phyloP scores from a whole-genome alignment of 495 filamentous ascomycete genomes.

The Lepraria neglecta region DNA sequence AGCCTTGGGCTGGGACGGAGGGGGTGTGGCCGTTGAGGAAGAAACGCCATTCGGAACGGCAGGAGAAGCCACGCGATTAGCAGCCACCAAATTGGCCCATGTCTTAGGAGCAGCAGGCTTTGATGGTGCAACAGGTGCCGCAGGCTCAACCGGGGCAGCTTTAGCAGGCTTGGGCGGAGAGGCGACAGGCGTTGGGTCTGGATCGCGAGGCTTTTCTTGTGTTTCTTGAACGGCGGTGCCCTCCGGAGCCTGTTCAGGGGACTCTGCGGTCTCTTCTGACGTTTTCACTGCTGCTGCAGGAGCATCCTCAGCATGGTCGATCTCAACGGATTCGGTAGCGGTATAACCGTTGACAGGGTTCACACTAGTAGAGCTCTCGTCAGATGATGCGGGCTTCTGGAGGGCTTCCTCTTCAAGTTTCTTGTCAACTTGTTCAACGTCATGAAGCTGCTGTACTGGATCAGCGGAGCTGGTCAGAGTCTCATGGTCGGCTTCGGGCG shows the following conservation, averaged over 20 bases:
- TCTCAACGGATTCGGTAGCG: conserved; percentile 10
- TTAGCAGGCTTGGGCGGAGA: conserved; percentile 45
- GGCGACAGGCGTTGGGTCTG: conserved; percentile 46
- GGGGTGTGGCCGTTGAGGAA: conserved; percentile 38
- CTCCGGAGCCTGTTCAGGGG: conserved; percentile 31
- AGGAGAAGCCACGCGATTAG: conserved; percentile 36
- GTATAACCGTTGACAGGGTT: conserved; percentile 26
- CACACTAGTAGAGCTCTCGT: conserved; percentile 41
- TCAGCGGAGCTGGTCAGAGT: conserved; percentile 36
- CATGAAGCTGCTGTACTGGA: conserved; percentile 30
- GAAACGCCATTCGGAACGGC: conserved; percentile 37
- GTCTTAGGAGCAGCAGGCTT: conserved; percentile 59
- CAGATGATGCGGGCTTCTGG: conserved; percentile 35
- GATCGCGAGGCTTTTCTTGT: conserved; percentile 49
- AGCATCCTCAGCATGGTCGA: conserved; percentile 29
- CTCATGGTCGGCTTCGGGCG: conserved; percentile 33
- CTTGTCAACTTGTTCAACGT: conserved; percentile 50
- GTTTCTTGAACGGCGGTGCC: conserved; percentile 41
- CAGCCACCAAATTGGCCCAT: conserved; percentile 80
- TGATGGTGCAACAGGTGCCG: conserved; percentile 32
- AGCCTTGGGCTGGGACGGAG: conserved; percentile 39
- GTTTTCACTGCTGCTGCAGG: conserved; percentile 20
- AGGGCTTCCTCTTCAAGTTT: conserved; percentile 48
- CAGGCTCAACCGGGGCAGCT: conserved; percentile 49
- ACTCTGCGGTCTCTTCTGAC: conserved; percentile 7